A percentile compares a stretch with the other conserved stretches of the same genome.
These are phyloP conservation scores for Neurospora sp. DNA, from an alignment of 495 filamentous ascomycete genomes.

Conservation along the genomic window DNA sequence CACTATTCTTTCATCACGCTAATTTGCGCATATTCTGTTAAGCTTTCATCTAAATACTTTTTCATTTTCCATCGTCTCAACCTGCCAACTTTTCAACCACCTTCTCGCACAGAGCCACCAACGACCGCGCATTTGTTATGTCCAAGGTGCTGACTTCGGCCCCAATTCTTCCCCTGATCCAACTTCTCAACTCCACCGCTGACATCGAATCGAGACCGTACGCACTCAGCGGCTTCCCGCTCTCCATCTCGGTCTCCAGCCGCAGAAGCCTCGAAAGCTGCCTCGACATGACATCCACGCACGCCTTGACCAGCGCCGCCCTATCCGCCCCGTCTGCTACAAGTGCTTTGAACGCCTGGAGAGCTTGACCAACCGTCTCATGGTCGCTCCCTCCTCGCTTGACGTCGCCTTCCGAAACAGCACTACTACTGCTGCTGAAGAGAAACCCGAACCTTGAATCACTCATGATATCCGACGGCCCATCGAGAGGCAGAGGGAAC, in stretches of 20 bases:
- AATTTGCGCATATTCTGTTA: background rate
- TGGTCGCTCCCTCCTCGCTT: background rate
- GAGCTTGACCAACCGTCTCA: background rate
- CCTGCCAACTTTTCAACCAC: constrained; percentile 3
- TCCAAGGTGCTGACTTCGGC: constrained; percentile 1
- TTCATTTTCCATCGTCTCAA: background rate
- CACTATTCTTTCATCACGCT: background rate
- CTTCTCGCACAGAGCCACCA: constrained; percentile 5
- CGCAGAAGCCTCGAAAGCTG: constrained; percentile 4
- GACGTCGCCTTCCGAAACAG: background rate
- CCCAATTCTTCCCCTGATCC: background rate
- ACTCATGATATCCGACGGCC: background rate
- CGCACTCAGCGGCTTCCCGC: constrained; percentile 7
- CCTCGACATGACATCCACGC: background rate
- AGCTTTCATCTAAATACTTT: background rate
- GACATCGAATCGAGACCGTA: constrained; percentile 9
- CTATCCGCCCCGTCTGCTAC: background rate
- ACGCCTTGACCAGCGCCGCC: background rate
- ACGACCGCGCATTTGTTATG: background rate
- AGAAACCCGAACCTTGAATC: constrained; percentile 1
- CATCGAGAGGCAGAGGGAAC: constrained; percentile 7
- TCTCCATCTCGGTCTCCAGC: constrained; percentile 3
- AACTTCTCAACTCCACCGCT: constrained; percentile 4
- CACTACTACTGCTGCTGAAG: background rate
- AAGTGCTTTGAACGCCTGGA: constrained; percentile 5